Evolutionary conservation across 345 rosid genomes (phyloP).

Genomic region (Garcia nutans): DNA sequence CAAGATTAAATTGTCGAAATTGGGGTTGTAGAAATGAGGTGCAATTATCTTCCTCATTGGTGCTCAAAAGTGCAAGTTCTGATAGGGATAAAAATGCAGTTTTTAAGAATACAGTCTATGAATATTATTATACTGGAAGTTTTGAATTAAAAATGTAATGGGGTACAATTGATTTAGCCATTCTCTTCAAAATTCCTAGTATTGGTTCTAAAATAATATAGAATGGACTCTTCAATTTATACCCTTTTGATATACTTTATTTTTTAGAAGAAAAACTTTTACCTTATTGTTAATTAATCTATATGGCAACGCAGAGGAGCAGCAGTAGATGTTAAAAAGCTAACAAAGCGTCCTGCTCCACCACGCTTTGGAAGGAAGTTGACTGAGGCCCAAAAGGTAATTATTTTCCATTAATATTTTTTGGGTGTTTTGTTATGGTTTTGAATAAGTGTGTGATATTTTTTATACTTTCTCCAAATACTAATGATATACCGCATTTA

Average conservation of each 20-base stretch:
- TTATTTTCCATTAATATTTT: background rate
- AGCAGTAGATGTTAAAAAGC: constrained; percentile 78
- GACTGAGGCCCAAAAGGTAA: constrained; percentile 85
- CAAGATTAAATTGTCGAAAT: no score
- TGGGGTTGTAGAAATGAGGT: no score
- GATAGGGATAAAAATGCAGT: no score
- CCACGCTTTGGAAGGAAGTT: constrained; percentile 93
- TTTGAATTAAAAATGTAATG: no score
- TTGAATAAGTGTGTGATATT: background rate
- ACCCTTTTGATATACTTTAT: background rate
- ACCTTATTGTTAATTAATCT: background rate
- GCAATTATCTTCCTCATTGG: no score
- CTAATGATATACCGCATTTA: background rate
- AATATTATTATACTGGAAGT: no score
- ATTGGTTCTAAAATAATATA: no score
- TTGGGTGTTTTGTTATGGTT: background rate
- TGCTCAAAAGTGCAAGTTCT: no score
- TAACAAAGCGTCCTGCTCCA: constrained; percentile 92
- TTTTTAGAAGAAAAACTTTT: background rate
- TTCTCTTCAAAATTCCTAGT: no score
- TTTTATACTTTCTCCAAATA: background rate
- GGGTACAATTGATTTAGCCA: no score
- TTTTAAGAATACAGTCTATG: no score
- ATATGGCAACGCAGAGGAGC: constrained; percentile 58
- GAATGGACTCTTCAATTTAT: background rate